Percentiles rank a stretch among this genome's conserved stretches.
phyloP scores from a whole-genome alignment of 805 yeast genomes.

The Kuraishia hungarica region DNA sequence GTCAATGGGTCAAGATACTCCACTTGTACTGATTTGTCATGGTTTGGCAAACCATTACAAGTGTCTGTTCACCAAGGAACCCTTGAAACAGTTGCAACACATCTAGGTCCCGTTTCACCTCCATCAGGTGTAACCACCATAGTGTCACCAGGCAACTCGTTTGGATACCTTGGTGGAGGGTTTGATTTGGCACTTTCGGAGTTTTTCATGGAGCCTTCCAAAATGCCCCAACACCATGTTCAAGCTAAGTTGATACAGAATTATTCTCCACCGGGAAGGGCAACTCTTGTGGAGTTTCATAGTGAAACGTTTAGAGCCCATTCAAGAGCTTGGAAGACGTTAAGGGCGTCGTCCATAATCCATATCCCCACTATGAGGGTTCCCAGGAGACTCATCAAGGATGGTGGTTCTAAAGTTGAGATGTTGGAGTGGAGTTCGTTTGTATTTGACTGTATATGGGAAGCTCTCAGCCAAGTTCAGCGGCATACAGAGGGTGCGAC shows the following conservation, averaged over 20 bases:
- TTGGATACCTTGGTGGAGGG: conserved; percentile 44
- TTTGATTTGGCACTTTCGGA: conserved; percentile 31
- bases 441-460: conserved; percentile 31
- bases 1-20: conserved; percentile 6
- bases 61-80: conserved; percentile 12
- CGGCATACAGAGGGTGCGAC: background rate
- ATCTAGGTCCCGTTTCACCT: background rate
- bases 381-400: conserved; percentile 15
- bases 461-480: conserved; percentile 11
- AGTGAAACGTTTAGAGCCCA: conserved; percentile 8
- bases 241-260: conserved; percentile 15
- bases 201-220: conserved; percentile 10
- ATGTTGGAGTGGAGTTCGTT: conserved; percentile 9
- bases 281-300: conserved; percentile 21
- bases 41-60: conserved; percentile 13
- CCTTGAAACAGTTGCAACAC: conserved; percentile 5
- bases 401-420: background rate
- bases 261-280: conserved; percentile 22
- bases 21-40: conserved; percentile 5
- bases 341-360: conserved; percentile 20
- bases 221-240: background rate
- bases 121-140: conserved; percentile 20
- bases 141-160: conserved; percentile 44
- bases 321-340: conserved; percentile 20
- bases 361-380: conserved; percentile 33